These are phyloP conservation scores for Trichoderma sp. DNA, from an alignment of 2,329 filamentous ascomycete genomes.

Conservation along the genomic window DNA sequence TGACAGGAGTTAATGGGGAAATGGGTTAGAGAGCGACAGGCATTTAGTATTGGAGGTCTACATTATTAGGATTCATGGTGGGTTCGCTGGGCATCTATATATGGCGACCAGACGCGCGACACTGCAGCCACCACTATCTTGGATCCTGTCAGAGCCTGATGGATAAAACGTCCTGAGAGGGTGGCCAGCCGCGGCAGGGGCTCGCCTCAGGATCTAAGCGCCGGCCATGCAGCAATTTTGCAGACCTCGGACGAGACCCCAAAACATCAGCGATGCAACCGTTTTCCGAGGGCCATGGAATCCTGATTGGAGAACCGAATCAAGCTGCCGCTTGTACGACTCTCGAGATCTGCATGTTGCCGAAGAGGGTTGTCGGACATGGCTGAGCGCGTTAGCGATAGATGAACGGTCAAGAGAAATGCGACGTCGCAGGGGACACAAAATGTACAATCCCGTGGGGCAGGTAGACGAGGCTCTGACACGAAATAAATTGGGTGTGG, in stretches of 20 bases:
- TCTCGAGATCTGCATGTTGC: not conserved
- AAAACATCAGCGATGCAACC: not conserved
- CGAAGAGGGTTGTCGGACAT: not conserved
- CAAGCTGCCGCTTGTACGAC: not conserved
- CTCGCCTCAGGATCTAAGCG: constrained; percentile 6
- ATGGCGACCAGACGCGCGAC: not conserved
- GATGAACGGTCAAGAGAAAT: not conserved
- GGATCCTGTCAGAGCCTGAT: not conserved
- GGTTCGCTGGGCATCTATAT: not conserved
- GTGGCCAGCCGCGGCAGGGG: constrained; percentile 4
- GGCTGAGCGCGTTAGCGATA: not conserved
- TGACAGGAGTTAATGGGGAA: not conserved
- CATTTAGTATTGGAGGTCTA: not conserved
- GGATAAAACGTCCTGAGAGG: not conserved
- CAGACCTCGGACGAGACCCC: not conserved
- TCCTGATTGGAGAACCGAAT: not conserved
- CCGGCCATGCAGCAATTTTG: not conserved
- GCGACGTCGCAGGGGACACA: not conserved
- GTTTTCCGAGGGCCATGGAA: not conserved
- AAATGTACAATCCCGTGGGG: constrained; percentile 5
- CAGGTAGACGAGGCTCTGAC: not conserved
- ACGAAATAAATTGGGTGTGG: not conserved
- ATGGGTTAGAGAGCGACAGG: not conserved
- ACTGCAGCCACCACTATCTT: not conserved
- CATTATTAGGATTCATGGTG: not conserved